Evolutionary conservation across 805 yeast species (phyloP).

Genomic region (Kockiozyma suomiensis): DNA sequence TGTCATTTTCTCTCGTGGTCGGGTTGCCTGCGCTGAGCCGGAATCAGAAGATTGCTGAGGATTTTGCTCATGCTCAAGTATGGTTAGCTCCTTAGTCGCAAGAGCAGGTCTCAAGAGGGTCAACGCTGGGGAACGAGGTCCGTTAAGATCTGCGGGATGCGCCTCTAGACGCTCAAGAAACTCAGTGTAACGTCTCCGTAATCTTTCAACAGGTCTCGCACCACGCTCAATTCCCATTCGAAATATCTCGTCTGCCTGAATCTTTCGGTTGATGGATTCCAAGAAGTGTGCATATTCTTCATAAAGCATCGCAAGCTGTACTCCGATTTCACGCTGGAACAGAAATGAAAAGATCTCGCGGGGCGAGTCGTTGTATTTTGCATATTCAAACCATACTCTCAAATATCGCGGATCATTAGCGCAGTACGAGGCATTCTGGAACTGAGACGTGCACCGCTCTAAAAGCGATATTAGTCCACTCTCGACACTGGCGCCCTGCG

Average conservation of each 20-base stretch:
- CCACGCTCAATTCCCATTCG: slow-evolving; percentile 56
- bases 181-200: slow-evolving; percentile 49
- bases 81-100: slow-evolving; percentile 42
- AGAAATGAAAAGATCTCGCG: slow-evolving; percentile 71
- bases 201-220: slow-evolving; percentile 67
- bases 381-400: slow-evolving; percentile 78
- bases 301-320: slow-evolving; percentile 65
- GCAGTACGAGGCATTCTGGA: slow-evolving; percentile 66
- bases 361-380: slow-evolving; percentile 67
- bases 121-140: slow-evolving; percentile 45
- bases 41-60: slow-evolving; percentile 5
- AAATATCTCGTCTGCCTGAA: slow-evolving; percentile 63
- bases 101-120: slow-evolving; percentile 43
- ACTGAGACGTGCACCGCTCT: slow-evolving; percentile 71
- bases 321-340: slow-evolving; percentile 72
- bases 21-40: neutral
- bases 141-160: slow-evolving; percentile 37
- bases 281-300: slow-evolving; percentile 73
- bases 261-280: slow-evolving; percentile 52
- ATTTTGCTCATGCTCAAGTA: slow-evolving; percentile 8
- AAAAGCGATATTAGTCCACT: slow-evolving; percentile 67
- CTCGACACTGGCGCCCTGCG: slow-evolving; percentile 63
- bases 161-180: slow-evolving; percentile 49
- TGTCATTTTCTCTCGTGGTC: slow-evolving; percentile 42
- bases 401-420: slow-evolving; percentile 82